phyloP scores from a whole-genome alignment of 805 yeast species.

The Metschnikowia continentalis region DNA sequence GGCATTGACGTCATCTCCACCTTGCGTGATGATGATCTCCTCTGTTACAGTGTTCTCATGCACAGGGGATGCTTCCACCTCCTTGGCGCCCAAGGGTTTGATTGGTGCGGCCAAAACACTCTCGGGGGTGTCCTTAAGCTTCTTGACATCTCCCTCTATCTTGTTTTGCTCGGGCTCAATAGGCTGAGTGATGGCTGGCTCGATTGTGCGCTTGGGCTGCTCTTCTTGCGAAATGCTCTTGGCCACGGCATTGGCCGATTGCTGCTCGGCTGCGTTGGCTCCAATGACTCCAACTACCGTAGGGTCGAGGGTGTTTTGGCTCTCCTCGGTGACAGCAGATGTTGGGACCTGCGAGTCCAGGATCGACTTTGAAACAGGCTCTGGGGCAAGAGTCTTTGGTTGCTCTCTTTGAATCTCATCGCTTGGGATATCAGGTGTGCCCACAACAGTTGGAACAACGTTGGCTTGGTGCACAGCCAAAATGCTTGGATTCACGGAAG shows the following conservation, averaged over 20 bases:
- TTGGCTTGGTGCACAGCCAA: constrained; percentile 8
- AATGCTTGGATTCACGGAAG: constrained; percentile 2
- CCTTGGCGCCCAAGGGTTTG: constrained; percentile 11
- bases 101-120: constrained; percentile 14
- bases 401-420: constrained; percentile 1
- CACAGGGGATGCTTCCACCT: constrained; percentile 18
- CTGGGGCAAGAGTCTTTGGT: background rate
- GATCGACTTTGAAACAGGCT: background rate
- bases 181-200: constrained; percentile 12
- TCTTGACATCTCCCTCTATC: background rate
- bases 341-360: background rate
- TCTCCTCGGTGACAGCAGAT: background rate
- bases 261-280: constrained; percentile 12
- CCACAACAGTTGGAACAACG: constrained; percentile 6
- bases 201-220: constrained; percentile 7
- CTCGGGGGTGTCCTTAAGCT: constrained; percentile 1
- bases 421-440: background rate
- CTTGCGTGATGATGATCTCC: constrained; percentile 40
- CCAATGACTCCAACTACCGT: constrained; percentile 14
- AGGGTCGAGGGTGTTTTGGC: constrained; percentile 15
- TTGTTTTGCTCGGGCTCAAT: constrained; percentile 10
- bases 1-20: constrained; percentile 24
- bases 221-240: constrained; percentile 5
- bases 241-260: constrained; percentile 8
- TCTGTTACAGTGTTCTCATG: constrained; percentile 22